These are phyloP conservation scores for Dryadomyces quercus-mongolicae DNA, from an alignment of 2,329 filamentous ascomycete species.

Conservation along the genomic window DNA sequence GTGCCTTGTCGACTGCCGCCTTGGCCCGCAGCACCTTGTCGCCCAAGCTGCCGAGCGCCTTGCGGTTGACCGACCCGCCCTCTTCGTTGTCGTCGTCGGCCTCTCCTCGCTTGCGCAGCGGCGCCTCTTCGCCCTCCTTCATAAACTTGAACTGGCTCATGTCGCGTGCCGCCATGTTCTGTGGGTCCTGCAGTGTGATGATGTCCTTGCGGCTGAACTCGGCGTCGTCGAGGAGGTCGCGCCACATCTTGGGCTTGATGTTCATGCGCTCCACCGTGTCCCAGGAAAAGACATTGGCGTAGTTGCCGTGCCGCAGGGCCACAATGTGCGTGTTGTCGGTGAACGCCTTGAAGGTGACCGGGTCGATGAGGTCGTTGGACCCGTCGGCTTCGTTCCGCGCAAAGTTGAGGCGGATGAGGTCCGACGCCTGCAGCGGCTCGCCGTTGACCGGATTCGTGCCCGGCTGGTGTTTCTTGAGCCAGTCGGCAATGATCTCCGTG, in stretches of 20 bases:
- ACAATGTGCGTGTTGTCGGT: conserved; percentile 98
- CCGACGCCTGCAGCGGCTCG: conserved; percentile 61
- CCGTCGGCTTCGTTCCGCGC: conserved; percentile 73
- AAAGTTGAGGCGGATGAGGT: conserved; percentile 85
- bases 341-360: conserved; percentile 93
- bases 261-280: conserved; percentile 94
- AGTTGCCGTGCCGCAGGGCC: conserved; percentile 64
- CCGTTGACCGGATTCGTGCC: conserved; percentile 86
- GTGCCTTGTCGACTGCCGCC: conserved; percentile 80
- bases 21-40: conserved; percentile 84
- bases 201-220: conserved; percentile 86
- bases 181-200: conserved; percentile 91
- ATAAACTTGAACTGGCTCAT: conserved; percentile 82
- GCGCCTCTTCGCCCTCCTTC: conserved; percentile 64
- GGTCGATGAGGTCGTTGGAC: conserved; percentile 78
- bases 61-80: conserved; percentile 61
- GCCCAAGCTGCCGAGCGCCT: conserved; percentile 64
- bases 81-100: conserved; percentile 49
- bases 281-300: conserved; percentile 92
- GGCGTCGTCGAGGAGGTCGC: conserved; percentile 74
- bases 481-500: conserved; percentile 82
- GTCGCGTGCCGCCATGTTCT: conserved; percentile 73
- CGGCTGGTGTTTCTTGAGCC: conserved; percentile 69
- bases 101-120: conserved; percentile 56
- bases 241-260: conserved; percentile 94